A percentile compares a stretch with the other conserved stretches of the same genome.
Evolutionary conservation across 2,329 filamentous ascomycete genomes (phyloP).

Genomic region (Thermothelomyces thermophilus): DNA sequence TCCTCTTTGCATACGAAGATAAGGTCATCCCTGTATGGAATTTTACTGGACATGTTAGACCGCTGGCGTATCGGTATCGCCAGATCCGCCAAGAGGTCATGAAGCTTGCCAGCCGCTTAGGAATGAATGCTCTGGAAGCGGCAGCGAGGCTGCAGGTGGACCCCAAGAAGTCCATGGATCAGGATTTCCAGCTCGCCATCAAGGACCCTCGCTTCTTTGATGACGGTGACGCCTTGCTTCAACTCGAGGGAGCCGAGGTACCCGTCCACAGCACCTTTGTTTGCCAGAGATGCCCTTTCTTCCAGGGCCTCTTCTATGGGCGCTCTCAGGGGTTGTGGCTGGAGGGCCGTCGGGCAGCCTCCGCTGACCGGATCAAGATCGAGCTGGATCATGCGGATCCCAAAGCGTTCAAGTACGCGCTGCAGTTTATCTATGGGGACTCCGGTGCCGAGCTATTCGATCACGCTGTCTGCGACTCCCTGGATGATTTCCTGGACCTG

Average conservation of each 20-base stretch:
- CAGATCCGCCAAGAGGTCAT: constrained; percentile 81
- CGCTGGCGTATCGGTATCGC: constrained; percentile 66
- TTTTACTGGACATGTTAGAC: constrained; percentile 58
- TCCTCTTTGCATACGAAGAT: constrained; percentile 77
- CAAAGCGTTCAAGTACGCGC: constrained; percentile 68
- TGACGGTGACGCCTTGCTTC: constrained; percentile 70
- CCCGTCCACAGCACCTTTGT: constrained; percentile 71
- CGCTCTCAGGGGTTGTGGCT: constrained; percentile 82
- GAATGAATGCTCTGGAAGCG: constrained; percentile 65
- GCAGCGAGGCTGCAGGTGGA: constrained; percentile 69
- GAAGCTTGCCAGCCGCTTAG: constrained; percentile 67
- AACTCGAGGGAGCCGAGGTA: constrained; percentile 68
- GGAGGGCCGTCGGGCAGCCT: constrained; percentile 52
- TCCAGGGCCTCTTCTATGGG: constrained; percentile 83
- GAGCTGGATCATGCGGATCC: constrained; percentile 76
- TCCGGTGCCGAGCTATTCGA: constrained; percentile 76
- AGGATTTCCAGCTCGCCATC: constrained; percentile 65
- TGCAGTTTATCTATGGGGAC: constrained; percentile 80
- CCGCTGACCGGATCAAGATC: constrained; percentile 51
- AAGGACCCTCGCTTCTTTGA: constrained; percentile 65
- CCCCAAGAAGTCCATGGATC: constrained; percentile 56
- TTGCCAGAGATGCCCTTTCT: constrained; percentile 85
- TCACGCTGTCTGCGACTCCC: constrained; percentile 58
- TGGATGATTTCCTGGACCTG: constrained; percentile 84
- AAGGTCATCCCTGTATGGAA: constrained; percentile 80